A percentile compares a stretch with the other conserved stretches of the same genome.
phyloP scores from a whole-genome alignment of 768 basidiomycete genomes.

The Cystofilobasidium ferigula region DNA sequence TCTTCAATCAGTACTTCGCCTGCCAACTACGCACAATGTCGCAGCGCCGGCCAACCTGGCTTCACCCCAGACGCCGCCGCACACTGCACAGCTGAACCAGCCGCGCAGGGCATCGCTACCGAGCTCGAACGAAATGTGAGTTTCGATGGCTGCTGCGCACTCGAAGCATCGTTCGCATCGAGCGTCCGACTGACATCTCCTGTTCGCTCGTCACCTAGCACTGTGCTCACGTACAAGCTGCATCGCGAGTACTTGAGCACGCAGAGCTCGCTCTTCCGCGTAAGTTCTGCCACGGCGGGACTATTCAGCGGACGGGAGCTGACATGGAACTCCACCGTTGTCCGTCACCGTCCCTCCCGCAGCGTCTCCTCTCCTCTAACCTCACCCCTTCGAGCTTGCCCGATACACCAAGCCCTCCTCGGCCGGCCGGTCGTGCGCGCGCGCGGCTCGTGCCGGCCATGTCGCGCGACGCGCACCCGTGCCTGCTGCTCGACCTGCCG shows the following conservation, averaged over 20 bases:
- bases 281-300: neutral
- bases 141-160: neutral
- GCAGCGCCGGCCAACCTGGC: neutral
- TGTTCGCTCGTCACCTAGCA: neutral
- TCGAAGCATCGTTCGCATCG: neutral
- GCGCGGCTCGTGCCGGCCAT: slow-evolving; percentile 9
- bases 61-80: neutral
- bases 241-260: slow-evolving; percentile 1
- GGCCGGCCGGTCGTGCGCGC: neutral
- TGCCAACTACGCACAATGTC: neutral
- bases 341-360: too few species aligned
- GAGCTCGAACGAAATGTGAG: neutral
- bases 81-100: neutral
- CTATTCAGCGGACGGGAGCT: too few species aligned
- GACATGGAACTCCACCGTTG: too few species aligned
- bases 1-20: neutral
- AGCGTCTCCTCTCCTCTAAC: neutral
- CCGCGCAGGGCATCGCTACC: neutral
- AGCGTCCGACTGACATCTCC: neutral
- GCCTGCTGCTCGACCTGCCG: slow-evolving; percentile 13
- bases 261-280: slow-evolving; percentile 1
- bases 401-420: neutral
- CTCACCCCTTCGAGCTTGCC: neutral
- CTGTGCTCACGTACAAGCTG: slow-evolving; percentile 7
- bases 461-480: neutral